These are phyloP conservation scores for Nigrospora sphaerica DNA, from an alignment of 2,329 filamentous ascomycete species.

Conservation along the genomic window DNA sequence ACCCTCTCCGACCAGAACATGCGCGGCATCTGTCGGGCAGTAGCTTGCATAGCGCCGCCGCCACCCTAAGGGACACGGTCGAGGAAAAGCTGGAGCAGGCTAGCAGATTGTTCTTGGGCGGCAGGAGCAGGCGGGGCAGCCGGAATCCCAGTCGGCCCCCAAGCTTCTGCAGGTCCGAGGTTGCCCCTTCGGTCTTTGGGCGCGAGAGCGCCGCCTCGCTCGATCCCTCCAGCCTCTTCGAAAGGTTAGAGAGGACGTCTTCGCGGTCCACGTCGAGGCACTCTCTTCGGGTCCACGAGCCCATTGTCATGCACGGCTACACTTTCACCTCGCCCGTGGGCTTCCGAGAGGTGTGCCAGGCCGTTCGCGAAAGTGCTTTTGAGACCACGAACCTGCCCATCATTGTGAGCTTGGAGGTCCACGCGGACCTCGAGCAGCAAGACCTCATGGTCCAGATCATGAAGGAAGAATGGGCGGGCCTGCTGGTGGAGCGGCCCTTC, in stretches of 20 bases:
- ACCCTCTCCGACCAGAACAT: conserved; percentile 32
- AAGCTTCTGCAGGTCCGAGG: conserved; percentile 7
- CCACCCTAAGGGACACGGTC: conserved; percentile 26
- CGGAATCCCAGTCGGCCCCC: conserved; percentile 11
- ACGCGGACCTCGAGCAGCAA: conserved; percentile 76
- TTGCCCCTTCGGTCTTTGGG: conserved; percentile 9
- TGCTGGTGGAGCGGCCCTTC: conserved; percentile 57
- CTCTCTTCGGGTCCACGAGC: conserved; percentile 48
- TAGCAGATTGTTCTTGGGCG: conserved; percentile 16
- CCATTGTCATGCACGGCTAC: conserved; percentile 74
- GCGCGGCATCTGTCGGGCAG: conserved; percentile 38
- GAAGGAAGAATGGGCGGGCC: conserved; percentile 74
- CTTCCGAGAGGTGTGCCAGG: conserved; percentile 79
- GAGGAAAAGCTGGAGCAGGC: conserved; percentile 26
- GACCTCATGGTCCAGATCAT: conserved; percentile 91
- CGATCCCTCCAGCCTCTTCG: conserved; percentile 6
- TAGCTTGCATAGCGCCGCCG: conserved; percentile 36
- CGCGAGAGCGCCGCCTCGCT: conserved; percentile 7
- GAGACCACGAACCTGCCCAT: conserved; percentile 68
- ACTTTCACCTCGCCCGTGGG: conserved; percentile 80
- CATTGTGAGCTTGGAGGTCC: conserved; percentile 89
- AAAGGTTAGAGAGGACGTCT: conserved; percentile 9
- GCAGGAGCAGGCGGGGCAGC: conserved; percentile 19
- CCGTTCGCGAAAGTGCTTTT: conserved; percentile 75
- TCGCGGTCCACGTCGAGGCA: conserved; percentile 14